A percentile compares a stretch with the other conserved stretches of the same genome.
Conservation (phyloP, 305 asterid species). For the Solanum chacoense region DNA sequence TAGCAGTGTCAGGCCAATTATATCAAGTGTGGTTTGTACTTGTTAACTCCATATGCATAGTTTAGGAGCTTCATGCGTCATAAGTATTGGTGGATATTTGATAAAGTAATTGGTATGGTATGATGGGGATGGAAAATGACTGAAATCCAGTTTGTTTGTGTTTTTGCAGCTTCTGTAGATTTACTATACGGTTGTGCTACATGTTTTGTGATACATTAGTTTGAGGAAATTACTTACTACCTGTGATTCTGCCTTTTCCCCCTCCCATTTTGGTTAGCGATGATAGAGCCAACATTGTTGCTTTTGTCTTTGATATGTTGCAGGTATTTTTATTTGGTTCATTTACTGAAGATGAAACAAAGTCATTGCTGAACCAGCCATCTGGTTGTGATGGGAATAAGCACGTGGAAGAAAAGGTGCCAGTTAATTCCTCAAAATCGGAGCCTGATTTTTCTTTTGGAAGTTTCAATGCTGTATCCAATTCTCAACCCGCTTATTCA, state of each 20-base stretch:
- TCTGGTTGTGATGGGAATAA: slow-evolving; percentile 13
- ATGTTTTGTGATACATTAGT: neutral
- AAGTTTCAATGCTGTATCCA: slow-evolving; percentile 24
- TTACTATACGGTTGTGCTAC: neutral
- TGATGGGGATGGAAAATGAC: neutral
- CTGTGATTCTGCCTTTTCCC: neutral
- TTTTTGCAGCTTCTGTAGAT: neutral
- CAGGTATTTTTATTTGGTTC: slow-evolving; percentile 84
- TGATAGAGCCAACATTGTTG: neutral
- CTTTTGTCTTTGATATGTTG: neutral
- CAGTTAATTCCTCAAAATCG: slow-evolving; percentile 14
- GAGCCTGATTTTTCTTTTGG: slow-evolving; percentile 39
- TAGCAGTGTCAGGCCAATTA: neutral
- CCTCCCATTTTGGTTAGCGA: neutral
- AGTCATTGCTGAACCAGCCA: slow-evolving; percentile 29
- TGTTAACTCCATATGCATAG: neutral
- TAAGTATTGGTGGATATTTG: neutral
- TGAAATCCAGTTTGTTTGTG: neutral
- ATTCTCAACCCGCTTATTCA: slow-evolving; percentile 14
- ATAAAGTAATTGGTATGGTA: neutral
- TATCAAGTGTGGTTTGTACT: neutral
- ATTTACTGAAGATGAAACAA: slow-evolving; percentile 77
- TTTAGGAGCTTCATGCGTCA: neutral
- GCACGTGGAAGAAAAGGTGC: slow-evolving; percentile 18
- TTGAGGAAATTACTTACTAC: slow-evolving; percentile 9